Percentiles rank a stretch among this genome's conserved stretches.
phyloP scores from a whole-genome alignment of 768 basidiomycete genomes.

The Cystofilobasidium capitatum region DNA sequence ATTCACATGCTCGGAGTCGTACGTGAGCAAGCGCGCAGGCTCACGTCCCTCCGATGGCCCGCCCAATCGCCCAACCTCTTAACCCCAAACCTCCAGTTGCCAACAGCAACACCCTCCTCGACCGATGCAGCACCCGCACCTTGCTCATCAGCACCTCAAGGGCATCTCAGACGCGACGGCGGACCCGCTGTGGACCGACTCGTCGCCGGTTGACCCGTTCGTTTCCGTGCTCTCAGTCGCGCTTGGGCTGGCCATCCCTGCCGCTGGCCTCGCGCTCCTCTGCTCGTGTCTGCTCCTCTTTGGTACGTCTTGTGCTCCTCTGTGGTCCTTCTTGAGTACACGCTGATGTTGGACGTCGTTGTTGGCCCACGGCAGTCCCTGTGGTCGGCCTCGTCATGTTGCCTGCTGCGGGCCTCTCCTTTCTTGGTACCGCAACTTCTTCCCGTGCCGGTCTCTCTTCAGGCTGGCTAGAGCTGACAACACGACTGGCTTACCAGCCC shows the following conservation, averaged over 20 bases:
- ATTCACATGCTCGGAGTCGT: too few species aligned
- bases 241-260: not conserved
- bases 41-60: too few species aligned
- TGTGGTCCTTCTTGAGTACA: not conserved
- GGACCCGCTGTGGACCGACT: too few species aligned
- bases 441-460: not conserved
- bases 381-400: constrained; percentile 5
- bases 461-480: not conserved
- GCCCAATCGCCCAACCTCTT: too few species aligned
- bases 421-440: not conserved
- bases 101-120: too few species aligned
- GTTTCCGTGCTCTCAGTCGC: not conserved
- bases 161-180: too few species aligned
- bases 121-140: too few species aligned
- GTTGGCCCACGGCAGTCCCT: not conserved
- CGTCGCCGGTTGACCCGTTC: not conserved
- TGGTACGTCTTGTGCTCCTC: not conserved
- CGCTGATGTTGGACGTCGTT: not conserved
- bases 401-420: not conserved
- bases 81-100: too few species aligned
- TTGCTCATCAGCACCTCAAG: too few species aligned
- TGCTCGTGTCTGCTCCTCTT: not conserved
- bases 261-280: not conserved
- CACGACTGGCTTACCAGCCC: not conserved
- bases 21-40: too few species aligned